These are phyloP conservation scores for Leccinum griseonigrum DNA, from an alignment of 1,284 basidiomycete species.

Conservation along the genomic window DNA sequence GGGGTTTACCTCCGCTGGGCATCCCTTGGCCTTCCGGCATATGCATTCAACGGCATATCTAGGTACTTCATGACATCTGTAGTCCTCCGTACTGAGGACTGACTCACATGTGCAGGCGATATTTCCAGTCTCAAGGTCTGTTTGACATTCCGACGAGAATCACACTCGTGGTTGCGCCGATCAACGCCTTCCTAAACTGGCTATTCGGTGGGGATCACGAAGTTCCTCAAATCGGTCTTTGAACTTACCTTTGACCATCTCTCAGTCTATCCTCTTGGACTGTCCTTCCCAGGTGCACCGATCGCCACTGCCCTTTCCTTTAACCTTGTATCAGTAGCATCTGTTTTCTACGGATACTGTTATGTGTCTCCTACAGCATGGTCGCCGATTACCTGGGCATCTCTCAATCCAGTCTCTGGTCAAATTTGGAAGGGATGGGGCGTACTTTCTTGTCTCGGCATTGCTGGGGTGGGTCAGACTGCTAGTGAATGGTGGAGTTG, in stretches of 20 bases:
- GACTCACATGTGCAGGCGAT: conserved; percentile 51
- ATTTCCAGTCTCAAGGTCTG: conserved; percentile 87
- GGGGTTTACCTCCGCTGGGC: conserved; percentile 77
- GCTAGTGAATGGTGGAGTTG: conserved; percentile 93
- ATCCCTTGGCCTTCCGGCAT: conserved; percentile 85
- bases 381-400: conserved; percentile 25
- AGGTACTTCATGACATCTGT: conserved; percentile 40
- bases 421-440: conserved; percentile 72
- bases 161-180: conserved; percentile 80
- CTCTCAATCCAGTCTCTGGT: conserved; percentile 62
- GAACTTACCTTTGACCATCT: conserved; percentile 1
- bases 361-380: conserved; percentile 79
- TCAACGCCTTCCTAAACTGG: conserved; percentile 86
- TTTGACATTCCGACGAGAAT: conserved; percentile 88
- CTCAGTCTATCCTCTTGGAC: conserved; percentile 75
- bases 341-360: conserved; percentile 71
- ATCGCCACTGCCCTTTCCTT: conserved; percentile 88
- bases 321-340: conserved; percentile 76
- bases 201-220: conserved; percentile 58
- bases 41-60: conserved; percentile 73
- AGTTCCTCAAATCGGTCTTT: not conserved
- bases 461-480: conserved; percentile 69
- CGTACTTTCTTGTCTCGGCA: conserved; percentile 69
- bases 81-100: not conserved
- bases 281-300: conserved; percentile 94